Base-by-base conservation (phyloP, 1,284 basidiomycete species). In the Ustilago tritici region DNA sequence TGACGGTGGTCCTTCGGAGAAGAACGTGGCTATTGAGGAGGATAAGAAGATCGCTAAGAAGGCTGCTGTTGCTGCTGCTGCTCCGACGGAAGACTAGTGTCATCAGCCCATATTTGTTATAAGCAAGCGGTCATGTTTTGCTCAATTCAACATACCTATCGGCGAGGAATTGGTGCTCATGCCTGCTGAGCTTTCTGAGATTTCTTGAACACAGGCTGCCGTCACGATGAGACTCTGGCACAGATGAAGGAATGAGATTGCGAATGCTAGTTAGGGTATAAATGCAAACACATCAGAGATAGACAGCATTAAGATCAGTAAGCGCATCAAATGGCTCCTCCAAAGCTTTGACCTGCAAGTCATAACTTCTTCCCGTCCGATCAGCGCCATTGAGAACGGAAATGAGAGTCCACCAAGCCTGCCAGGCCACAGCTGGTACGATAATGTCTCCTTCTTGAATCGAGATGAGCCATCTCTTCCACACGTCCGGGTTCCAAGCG, bases 341-440 rank as follows among this genome's bases (percentile, higher is more conserved):
- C 8, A 41, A 36, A 5, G 75, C 71, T 62, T 83, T 82, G 58
- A 85, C 65, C 61, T 84, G 84, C 62, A 85, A 47, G 50, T 85
- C 78, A 50, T 83, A 83, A 15, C 69, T 58, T 10, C 82, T 67
- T 0, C 82, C 83, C 3, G 80, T 70, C 1, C 82, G 64, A 61
- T 84, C 83, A 1, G 80, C 83, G 7, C 83, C 84, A 43, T 85
- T 85, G 28, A 85, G 68, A 11, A 83, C 74, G 28, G 79, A 74
- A 34, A 85, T 84, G 50, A 84, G 66, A 23, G 82, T 81, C 84
- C 84, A 85, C 84, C 84, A 85, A 0, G 83, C 83, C 70, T 85
- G 84, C 80, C 78, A 83, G 10, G 75, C 65, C 10, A 85, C 67
- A 2, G 83, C 81, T 1, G 81, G 82, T 43, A 76, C 72, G 28